Evolutionary conservation across 2,329 filamentous ascomycete species (phyloP).

Genomic region (Akanthomyces muscarius): DNA sequence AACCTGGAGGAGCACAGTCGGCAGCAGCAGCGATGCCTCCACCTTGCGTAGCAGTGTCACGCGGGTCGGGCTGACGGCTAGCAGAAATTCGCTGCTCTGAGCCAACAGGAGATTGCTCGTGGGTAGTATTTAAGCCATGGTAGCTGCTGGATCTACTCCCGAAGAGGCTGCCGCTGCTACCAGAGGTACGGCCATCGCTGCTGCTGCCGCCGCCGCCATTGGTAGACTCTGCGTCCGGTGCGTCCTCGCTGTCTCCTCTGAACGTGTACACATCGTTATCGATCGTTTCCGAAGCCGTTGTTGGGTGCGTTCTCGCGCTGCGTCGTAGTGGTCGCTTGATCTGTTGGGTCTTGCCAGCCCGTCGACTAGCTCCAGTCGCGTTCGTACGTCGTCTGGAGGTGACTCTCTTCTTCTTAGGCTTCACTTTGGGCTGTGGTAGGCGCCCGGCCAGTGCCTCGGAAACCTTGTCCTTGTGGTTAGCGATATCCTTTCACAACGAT

Average conservation of each 20-base stretch:
- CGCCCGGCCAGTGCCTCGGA: not conserved
- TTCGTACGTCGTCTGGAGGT: no score
- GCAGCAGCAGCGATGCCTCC: not conserved
- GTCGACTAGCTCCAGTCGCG: no score
- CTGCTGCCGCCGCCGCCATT: not conserved
- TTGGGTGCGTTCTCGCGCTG: not conserved
- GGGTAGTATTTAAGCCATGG: not conserved
- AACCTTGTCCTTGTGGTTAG: not conserved
- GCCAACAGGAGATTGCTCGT: not conserved
- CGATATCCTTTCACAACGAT: no score
- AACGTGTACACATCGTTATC: not conserved
- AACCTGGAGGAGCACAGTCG: not conserved
- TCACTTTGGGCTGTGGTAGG: not conserved
- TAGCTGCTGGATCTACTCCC: not conserved
- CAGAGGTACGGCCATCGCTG: not conserved
- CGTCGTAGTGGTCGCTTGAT: not conserved
- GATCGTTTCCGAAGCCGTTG: not conserved
- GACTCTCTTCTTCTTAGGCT: not conserved
- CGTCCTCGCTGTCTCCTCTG: not conserved
- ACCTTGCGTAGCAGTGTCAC: not conserved
- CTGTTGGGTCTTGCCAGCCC: not conserved
- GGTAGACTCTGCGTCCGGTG: not conserved
- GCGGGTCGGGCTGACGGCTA: not conserved
- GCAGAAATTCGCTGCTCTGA: not conserved
- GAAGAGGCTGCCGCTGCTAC: not conserved